Base-by-base conservation (phyloP, 139 green algal species). In the Eudorina sp. region DNA sequence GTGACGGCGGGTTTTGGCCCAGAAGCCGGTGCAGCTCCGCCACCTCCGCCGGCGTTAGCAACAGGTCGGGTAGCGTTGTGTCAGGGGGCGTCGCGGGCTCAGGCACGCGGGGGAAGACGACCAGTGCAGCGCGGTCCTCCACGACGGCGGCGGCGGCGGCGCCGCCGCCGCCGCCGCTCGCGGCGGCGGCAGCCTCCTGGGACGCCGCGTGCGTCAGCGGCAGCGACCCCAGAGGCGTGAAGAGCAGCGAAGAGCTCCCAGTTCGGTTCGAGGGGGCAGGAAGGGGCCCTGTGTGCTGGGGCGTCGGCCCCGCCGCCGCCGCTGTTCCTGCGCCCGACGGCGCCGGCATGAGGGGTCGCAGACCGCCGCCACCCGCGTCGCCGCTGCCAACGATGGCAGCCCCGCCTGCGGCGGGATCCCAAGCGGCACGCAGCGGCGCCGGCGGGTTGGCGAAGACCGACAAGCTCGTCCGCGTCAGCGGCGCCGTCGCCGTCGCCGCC, bases 11-110 rank as follows among this genome's bases (percentile, higher is more conserved):
- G 13, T 76, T 23, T 27, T 90, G 45, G 7, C 85, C 85, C 0
- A 92, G 85, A 62, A 90, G 68, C 4, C 27, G 0, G 34, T 90
- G 90, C 19, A 92, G 81, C 85, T 90, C 72, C n/a, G 5, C 53
- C 34, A 84, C 83, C 72, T 92, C 88, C n/a, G 76, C 78, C 11
- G 36, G 13, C 9, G 55, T 51, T 51, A 91, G 68, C 48, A 93
- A 64, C 72, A 84, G 87, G 83, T 84, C 38, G 18, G 83, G 70
- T 53, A 79, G 69, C 29, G 64, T 53, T 25, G 62, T 36, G 48
- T 73, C 53, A 3, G 58, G 41, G 38, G 73, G 68, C 7, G 66
- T 68, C 16, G 62, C 36, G 25, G 76, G n/a, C 68, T 90, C 80
- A 31, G 46, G 86, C 36, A 73, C 55, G 1, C 76, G 46, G 31